phyloP scores from a whole-genome alignment of 2,329 filamentous ascomycete species.

The Uncinocarpus reesii region DNA sequence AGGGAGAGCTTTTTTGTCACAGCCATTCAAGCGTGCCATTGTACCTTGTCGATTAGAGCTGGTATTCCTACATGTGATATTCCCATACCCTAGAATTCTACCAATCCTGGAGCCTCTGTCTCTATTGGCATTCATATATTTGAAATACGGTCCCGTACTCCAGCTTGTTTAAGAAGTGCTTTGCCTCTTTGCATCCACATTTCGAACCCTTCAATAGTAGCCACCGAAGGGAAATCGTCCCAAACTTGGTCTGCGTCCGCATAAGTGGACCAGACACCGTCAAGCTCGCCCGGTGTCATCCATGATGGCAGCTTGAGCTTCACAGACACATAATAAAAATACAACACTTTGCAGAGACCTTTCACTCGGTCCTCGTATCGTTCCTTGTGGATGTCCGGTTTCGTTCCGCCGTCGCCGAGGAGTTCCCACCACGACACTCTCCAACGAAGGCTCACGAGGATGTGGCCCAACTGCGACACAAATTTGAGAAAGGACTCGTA shows the following conservation, averaged over 20 bases:
- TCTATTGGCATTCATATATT: not conserved
- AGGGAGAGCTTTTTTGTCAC: too few species aligned
- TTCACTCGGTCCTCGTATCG: slow-evolving; percentile 34
- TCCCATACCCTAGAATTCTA: too few species aligned
- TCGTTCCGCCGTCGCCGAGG: slow-evolving; percentile 33
- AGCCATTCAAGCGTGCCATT: too few species aligned
- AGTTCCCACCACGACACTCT: slow-evolving; percentile 38
- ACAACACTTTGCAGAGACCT: slow-evolving; percentile 36
- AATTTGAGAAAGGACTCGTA: slow-evolving; percentile 35
- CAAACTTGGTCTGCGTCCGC: slow-evolving; percentile 34
- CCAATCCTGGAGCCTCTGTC: too few species aligned
- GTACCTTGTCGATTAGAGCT: too few species aligned
- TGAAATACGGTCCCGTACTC: slow-evolving; percentile 15
- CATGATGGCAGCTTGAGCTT: slow-evolving; percentile 35
- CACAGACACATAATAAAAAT: slow-evolving; percentile 39
- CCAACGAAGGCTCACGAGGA: slow-evolving; percentile 37
- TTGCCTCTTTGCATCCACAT: slow-evolving; percentile 34
- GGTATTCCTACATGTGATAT: too few species aligned
- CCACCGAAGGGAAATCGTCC: slow-evolving; percentile 36
- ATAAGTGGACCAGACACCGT: slow-evolving; percentile 35
- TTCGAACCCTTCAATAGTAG: slow-evolving; percentile 33
- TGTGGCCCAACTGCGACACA: slow-evolving; percentile 32
- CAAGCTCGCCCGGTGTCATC: slow-evolving; percentile 28
- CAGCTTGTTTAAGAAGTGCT: slow-evolving; percentile 32
- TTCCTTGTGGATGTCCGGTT: slow-evolving; percentile 27